phyloP scores from a whole-genome alignment of 169 alveolate species.

The Toxoplasma gondii region DNA sequence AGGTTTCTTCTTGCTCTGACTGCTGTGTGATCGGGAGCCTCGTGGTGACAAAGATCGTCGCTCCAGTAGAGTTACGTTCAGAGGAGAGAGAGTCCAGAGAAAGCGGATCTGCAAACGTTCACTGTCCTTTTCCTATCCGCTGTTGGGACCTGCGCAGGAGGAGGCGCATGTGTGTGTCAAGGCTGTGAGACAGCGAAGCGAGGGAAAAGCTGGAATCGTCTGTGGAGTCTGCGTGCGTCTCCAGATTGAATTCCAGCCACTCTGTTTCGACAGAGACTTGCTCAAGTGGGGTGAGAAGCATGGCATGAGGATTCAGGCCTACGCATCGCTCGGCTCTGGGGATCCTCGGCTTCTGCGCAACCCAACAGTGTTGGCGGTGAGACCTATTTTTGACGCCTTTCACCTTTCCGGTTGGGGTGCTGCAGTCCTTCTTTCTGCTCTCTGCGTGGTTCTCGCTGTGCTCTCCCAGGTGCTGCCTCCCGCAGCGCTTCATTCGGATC shows the following conservation, averaged over 20 bases:
- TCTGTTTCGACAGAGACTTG: conserved; percentile 50
- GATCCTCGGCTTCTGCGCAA: conserved; percentile 32
- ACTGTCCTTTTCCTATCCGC: too few species aligned
- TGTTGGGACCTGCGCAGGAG: too few species aligned
- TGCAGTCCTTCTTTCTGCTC: background rate
- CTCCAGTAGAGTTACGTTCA: too few species aligned
- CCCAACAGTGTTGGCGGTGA: conserved; percentile 56
- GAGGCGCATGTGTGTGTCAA: too few species aligned
- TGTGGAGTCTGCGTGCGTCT: background rate
- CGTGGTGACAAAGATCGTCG: too few species aligned
- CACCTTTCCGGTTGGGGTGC: background rate
- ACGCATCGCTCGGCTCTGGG: conserved; percentile 69
- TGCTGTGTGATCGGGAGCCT: too few species aligned
- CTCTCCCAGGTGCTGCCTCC: background rate
- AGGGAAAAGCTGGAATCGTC: too few species aligned
- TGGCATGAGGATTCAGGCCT: conserved; percentile 62
- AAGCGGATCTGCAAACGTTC: too few species aligned
- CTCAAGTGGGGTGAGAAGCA: conserved; percentile 29
- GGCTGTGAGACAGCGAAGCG: too few species aligned
- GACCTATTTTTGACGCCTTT: background rate
- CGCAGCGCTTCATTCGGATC: too few species aligned
- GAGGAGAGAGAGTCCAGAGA: too few species aligned
- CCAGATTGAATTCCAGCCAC: conserved; percentile 68
- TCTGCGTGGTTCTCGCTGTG: background rate
- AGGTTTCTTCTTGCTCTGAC: too few species aligned